Conservation (phyloP, 805 yeast genomes). For the Cephaloascus fragrans region DNA sequence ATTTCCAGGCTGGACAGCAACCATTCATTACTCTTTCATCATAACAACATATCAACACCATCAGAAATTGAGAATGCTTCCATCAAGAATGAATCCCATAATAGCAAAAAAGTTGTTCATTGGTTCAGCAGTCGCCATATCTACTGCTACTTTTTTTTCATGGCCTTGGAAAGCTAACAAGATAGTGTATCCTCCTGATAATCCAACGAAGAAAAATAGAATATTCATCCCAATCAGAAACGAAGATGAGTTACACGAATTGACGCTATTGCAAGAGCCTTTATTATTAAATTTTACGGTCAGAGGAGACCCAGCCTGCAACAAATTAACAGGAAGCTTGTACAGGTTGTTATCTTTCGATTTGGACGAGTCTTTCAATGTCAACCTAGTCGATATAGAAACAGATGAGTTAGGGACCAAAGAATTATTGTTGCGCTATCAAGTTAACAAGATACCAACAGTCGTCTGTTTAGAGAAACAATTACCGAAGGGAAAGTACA, state of each 20-base stretch:
- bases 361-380: constrained; percentile 30
- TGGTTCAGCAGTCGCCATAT: constrained; percentile 2
- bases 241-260: constrained; percentile 48
- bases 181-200: background rate
- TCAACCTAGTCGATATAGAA: constrained; percentile 64
- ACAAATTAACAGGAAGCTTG: constrained; percentile 53
- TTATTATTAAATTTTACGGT: constrained; percentile 63
- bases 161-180: constrained; percentile 18
- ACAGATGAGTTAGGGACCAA: constrained; percentile 56
- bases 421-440: constrained; percentile 48
- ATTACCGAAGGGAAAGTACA: constrained; percentile 36
- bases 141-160: constrained; percentile 8
- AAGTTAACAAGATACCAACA: constrained; percentile 49
- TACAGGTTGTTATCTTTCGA: constrained; percentile 39
- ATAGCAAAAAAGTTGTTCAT: constrained; percentile 1
- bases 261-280: constrained; percentile 46
- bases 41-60: no score
- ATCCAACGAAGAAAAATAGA: constrained; percentile 15
- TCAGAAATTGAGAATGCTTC: no score
- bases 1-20: no score
- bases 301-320: constrained; percentile 52
- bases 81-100: background rate
- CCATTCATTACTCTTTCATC: no score
- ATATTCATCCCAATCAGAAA: constrained; percentile 45
- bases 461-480: constrained; percentile 61